Evolutionary conservation across 1,284 basidiomycete genomes (phyloP), one percentile per base, ranked within the genome.

Genomic region (Phellinidium pouzarii): DNA sequence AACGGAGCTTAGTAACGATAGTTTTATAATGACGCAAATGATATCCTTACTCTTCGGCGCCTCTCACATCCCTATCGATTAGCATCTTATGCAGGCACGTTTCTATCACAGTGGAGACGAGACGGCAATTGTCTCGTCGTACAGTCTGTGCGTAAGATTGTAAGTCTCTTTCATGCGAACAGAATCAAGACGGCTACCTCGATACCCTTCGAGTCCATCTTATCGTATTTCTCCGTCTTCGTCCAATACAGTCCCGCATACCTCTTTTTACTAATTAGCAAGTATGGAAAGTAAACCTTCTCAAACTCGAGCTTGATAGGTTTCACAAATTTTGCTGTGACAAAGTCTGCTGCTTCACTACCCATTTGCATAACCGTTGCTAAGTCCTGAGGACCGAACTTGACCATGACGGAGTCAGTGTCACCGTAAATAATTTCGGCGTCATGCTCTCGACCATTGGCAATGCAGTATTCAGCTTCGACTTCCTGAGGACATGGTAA

Each of bases 281-380:
- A 70, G 66, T 97, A 98, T 2, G 94, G 94, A 66, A 89, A 97
- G 69, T 98, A 98, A 1, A 97, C 93, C 66, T 98, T 97, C 66
- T 98, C 94, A 70, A 98, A 98, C 67, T 97, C 94, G 17, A 98
- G 80, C 65, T 96, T 97, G 75, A 97, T 97, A 0, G 94, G 94
- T 63, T 87, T 87, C 62, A 93, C 73, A 68, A 98, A 98, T 66
- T 93, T 92, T 36, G 76, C 67, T 0, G 94, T 94, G 4, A 99
- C 95, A n/a, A 91, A 78, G 26, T 90, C 85, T 1, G 96, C 96
- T 0, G 96, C 96, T 71, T 98, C 91, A 25, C 85, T 84, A 34
- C 95, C 94, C 17, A 96, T 72, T 40, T 80, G 76, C 94, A 97
- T 97, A 36, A 94, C 91, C 4, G 78, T 79, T 34, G 77, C 74